Evolutionary conservation across 148 eudicot species (phyloP), one percentile per base, ranked within the genome.

Genomic region (Chenopodium suecicum): DNA sequence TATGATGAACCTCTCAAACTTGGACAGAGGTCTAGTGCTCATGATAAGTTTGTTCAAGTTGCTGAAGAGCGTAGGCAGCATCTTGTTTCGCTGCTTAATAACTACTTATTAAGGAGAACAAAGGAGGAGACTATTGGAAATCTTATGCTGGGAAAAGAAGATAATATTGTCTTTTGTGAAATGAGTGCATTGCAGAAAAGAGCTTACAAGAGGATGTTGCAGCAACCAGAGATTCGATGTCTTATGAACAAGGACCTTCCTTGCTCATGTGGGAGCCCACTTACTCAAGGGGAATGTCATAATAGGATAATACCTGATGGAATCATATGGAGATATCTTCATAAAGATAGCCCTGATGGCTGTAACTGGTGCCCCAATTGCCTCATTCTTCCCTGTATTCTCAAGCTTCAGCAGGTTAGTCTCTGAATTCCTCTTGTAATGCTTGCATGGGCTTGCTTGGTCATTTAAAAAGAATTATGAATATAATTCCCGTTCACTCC

Each of bases 131-230:
- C 99, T 2, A 90, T 96, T 74, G 99, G 99, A 78, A 95, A 96
- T 81, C 94, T 96, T 77, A 92, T 96, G 99, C 74, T 91, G 93
- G 99, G 99, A 50, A 96, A 96, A 88, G 99, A 96, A 89, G 99
- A 96, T 83, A 96, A 96, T 83, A 92, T 96, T 80, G 99, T 96
- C 41, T 96, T 96, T 83, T 96, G 99, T 89, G 95, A 92, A 69
- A 90, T 94, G 99, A 96, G 95, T 78, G 95, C 91, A 70, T 64
- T 94, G 83, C 98, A 96, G 83, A 96, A 94, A 81, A 89, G 97
- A 76, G 94, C 91, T 71, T 96, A 94, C 85, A 88, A 83, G 79
- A 90, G 98, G 86, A 94, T 90, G 90, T 85, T 96, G 81, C 91
- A 91, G 86, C 85, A 90, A 63, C 97, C 99, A 0, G 99, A 96